phyloP scores from a whole-genome alignment of 2,329 filamentous ascomycete genomes.

The Aspergillus jensenii region DNA sequence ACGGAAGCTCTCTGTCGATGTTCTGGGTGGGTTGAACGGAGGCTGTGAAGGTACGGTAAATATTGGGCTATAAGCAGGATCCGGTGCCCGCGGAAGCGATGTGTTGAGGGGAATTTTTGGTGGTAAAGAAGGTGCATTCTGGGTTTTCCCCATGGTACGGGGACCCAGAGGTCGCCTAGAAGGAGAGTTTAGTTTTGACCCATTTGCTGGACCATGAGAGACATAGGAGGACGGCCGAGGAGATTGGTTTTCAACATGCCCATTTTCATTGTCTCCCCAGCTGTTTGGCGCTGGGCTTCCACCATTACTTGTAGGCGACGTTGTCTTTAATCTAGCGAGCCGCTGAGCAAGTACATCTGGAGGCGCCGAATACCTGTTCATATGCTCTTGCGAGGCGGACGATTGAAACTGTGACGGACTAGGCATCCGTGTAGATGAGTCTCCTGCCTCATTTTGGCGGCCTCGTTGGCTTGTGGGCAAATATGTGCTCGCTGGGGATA shows the following conservation, averaged over 20 bases:
- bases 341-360: constrained; percentile 41
- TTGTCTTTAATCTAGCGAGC: constrained; percentile 41
- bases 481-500: constrained; percentile 12
- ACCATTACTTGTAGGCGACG: constrained; percentile 17
- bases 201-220: constrained; percentile 19
- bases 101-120: constrained; percentile 45
- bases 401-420: constrained; percentile 40
- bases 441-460: constrained; percentile 23
- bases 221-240: constrained; percentile 24
- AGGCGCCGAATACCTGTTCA: constrained; percentile 27
- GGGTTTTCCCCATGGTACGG: constrained; percentile 41
- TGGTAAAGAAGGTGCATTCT: constrained; percentile 37
- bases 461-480: constrained; percentile 19
- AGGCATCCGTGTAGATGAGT: constrained; percentile 37
- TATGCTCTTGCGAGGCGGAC: constrained; percentile 21
- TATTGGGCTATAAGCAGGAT: constrained; percentile 50
- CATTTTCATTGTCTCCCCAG: constrained; percentile 15
- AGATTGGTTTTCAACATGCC: constrained; percentile 21
- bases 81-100: constrained; percentile 47
- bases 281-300: constrained; percentile 9
- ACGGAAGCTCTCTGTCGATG: constrained; percentile 42
- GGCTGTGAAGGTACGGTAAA: constrained; percentile 41
- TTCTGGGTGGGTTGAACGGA: constrained; percentile 39
- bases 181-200: constrained; percentile 21
- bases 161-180: constrained; percentile 40